These are phyloP conservation scores for Ulmus americana DNA, from an alignment of 331 rosid species.

Conservation along the genomic window DNA sequence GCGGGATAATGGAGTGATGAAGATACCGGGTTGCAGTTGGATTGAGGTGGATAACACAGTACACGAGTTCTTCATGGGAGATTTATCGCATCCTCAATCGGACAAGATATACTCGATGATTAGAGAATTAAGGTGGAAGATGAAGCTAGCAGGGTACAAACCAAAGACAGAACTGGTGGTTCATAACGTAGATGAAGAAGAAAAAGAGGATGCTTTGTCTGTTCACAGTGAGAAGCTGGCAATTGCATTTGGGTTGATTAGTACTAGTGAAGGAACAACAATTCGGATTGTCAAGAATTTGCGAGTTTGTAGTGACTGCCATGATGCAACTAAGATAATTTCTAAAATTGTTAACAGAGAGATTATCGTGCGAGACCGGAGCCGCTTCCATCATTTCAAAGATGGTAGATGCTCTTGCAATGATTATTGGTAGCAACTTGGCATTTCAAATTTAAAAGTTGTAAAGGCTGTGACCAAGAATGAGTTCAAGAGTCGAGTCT, in stretches of 20 bases:
- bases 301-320: constrained; percentile 43
- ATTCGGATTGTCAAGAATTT: constrained; percentile 1
- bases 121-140: constrained; percentile 2
- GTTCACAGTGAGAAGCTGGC: constrained; percentile 6
- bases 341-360: constrained; percentile 37
- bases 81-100: constrained; percentile 5
- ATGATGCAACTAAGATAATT: constrained; percentile 38
- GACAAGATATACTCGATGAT: constrained; percentile 2
- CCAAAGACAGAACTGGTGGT: constrained; percentile 3
- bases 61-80: constrained; percentile 6
- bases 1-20: background rate
- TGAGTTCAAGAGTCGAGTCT: too few relatives aligned
- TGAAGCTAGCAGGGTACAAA: constrained; percentile 6
- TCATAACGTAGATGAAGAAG: constrained; percentile 4
- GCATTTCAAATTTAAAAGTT: too few relatives aligned
- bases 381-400: constrained; percentile 42
- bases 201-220: constrained; percentile 2
- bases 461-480: too few relatives aligned
- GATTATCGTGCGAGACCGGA: constrained; percentile 43
- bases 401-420: constrained; percentile 35
- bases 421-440: constrained; percentile 30
- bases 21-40: constrained; percentile 6
- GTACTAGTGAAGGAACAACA: background rate
- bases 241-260: background rate
- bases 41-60: constrained; percentile 1